These are phyloP conservation scores for Funneliformis geosporum DNA, from an alignment of 192 early-diverging fungal genomes.

Conservation along the genomic window DNA sequence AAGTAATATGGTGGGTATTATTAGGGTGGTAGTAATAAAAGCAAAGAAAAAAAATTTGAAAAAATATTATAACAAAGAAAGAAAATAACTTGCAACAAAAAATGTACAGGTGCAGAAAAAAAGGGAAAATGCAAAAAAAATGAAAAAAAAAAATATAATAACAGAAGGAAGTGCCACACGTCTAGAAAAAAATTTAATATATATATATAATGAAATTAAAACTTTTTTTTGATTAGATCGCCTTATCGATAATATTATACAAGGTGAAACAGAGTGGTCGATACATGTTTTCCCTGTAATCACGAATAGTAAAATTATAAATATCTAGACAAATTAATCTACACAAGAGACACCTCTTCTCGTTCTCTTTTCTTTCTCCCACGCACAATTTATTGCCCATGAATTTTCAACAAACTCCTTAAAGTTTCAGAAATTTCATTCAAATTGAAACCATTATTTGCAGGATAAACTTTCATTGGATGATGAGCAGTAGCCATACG, in stretches of 20 bases:
- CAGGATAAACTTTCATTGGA: conserved; percentile 24
- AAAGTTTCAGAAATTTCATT: conserved; percentile 53
- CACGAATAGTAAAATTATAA: not conserved
- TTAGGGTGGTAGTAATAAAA: conserved; percentile 33
- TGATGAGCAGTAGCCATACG: conserved; percentile 50
- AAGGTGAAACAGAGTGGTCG: not conserved
- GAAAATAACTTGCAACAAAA: conserved; percentile 35
- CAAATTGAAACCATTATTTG: conserved; percentile 34
- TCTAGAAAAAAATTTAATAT: not conserved
- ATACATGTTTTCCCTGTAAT: not conserved
- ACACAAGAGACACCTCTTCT: not conserved
- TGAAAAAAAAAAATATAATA: conserved; percentile 18
- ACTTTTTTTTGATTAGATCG: conserved; percentile 21
- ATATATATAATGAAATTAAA: conserved; percentile 8
- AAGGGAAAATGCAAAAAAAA: conserved; percentile 26
- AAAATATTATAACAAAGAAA: conserved; percentile 29
- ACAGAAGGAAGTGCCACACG: conserved; percentile 22
- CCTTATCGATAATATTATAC: not conserved
- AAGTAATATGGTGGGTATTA: conserved; percentile 31
- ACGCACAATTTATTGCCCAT: conserved; percentile 40
- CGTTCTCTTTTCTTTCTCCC: conserved; percentile 1
- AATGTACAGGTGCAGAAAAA: conserved; percentile 33
- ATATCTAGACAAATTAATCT: conserved; percentile 5
- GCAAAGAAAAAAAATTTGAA: conserved; percentile 10
- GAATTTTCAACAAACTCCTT: conserved; percentile 53